Conservation (phyloP, 257 asterid genomes). For the Apocynum venetum region DNA sequence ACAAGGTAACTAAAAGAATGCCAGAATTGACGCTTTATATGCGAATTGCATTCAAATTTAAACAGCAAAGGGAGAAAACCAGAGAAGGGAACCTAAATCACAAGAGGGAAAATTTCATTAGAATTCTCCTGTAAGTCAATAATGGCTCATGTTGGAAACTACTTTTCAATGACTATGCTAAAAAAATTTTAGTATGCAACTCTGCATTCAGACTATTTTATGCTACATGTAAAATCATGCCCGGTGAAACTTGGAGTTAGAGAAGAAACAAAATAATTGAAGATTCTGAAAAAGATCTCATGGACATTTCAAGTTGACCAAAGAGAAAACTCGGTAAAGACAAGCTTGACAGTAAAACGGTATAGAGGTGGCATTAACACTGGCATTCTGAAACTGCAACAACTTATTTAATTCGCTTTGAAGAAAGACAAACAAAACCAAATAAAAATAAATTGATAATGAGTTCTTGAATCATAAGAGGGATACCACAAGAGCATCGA, state of each 20-base stretch:
- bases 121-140: not conserved
- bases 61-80: not conserved
- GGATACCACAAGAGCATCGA: constrained; percentile 66
- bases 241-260: not conserved
- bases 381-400: not conserved
- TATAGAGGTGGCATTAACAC: not conserved
- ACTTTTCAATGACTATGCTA: not conserved
- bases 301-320: not conserved
- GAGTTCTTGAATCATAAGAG: not conserved
- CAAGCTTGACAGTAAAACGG: not conserved
- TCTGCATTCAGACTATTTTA: not conserved
- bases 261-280: not conserved
- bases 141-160: not conserved
- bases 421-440: not conserved
- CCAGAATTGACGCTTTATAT: not conserved
- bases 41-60: not conserved
- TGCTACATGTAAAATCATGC: not conserved
- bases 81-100: not conserved
- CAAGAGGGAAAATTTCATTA: not conserved
- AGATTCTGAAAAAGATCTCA: not conserved
- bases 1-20: not conserved
- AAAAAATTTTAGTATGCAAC: not conserved
- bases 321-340: not conserved
- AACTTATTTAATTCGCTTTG: not conserved
- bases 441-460: not conserved